Percentiles rank a stretch among this genome's conserved stretches.
These are phyloP conservation scores for Penicillium lividum DNA, from an alignment of 495 filamentous ascomycete genomes.

Conservation along the genomic window DNA sequence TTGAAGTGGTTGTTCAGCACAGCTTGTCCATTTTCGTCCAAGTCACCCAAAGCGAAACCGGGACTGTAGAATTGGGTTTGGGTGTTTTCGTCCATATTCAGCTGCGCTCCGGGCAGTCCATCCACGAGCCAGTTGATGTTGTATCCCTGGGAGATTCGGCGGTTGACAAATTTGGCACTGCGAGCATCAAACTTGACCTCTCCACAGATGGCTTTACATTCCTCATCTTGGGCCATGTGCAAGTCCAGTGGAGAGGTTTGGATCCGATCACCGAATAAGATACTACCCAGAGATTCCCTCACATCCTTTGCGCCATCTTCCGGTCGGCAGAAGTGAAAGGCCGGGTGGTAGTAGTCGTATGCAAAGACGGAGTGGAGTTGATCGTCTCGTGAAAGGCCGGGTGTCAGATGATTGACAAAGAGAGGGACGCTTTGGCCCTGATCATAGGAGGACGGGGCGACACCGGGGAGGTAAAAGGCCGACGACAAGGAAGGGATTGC, in stretches of 20 bases:
- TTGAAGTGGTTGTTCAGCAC: slow-evolving; percentile 91
- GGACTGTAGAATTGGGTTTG: slow-evolving; percentile 77
- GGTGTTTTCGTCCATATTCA: slow-evolving; percentile 70
- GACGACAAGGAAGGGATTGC: slow-evolving; percentile 53
- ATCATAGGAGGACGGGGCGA: slow-evolving; percentile 91
- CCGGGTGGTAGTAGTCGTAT: slow-evolving; percentile 90
- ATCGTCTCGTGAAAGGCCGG: slow-evolving; percentile 73
- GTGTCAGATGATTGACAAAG: slow-evolving; percentile 89
- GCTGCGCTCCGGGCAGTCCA: slow-evolving; percentile 84
- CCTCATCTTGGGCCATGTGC: slow-evolving; percentile 79
- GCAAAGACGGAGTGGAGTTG: slow-evolving; percentile 87
- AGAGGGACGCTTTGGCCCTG: slow-evolving; percentile 76
- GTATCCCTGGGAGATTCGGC: slow-evolving; percentile 75
- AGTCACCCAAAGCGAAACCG: slow-evolving; percentile 79
- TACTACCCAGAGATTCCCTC: slow-evolving; percentile 89
- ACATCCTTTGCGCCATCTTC: slow-evolving; percentile 70
- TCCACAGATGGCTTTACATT: slow-evolving; percentile 76
- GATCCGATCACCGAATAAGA: slow-evolving; percentile 95
- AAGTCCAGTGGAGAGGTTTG: slow-evolving; percentile 88
- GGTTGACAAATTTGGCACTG: slow-evolving; percentile 77
- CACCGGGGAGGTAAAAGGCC: slow-evolving; percentile 94
- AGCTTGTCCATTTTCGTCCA: slow-evolving; percentile 55
- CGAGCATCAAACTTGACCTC: slow-evolving; percentile 63
- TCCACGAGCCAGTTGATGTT: slow-evolving; percentile 96
- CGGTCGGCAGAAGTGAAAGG: slow-evolving; percentile 84